A percentile compares a stretch with the other conserved stretches of the same genome.
Evolutionary conservation across 2,329 filamentous ascomycete genomes (phyloP).

Genomic region (Fusarium robinianum): DNA sequence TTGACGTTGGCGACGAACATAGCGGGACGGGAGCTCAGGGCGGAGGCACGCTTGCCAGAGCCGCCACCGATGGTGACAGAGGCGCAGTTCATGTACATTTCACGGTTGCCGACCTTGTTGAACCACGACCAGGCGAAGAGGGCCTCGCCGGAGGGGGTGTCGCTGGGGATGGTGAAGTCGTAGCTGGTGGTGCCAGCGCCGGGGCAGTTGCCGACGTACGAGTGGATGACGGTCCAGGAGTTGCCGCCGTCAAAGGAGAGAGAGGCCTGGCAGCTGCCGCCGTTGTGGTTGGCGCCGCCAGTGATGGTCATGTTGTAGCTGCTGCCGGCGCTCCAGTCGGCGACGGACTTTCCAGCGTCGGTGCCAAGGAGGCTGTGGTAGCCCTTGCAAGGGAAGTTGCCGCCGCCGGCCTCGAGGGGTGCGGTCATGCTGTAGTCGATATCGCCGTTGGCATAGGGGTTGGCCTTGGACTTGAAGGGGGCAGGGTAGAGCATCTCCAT

Average conservation of each 20-base stretch:
- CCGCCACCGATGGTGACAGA: conserved; percentile 62
- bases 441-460: conserved; percentile 50
- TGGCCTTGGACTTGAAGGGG: conserved; percentile 58
- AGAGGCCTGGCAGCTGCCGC: conserved; percentile 77
- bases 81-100: conserved; percentile 89
- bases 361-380: conserved; percentile 55
- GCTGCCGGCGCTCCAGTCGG: conserved; percentile 65
- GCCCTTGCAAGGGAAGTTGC: conserved; percentile 79
- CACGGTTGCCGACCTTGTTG: conserved; percentile 75
- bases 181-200: conserved; percentile 53
- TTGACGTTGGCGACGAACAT: conserved; percentile 74
- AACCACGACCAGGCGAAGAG: conserved; percentile 79
- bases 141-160: conserved; percentile 64
- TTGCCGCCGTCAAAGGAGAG: conserved; percentile 73
- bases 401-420: conserved; percentile 63
- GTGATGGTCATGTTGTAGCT: conserved; percentile 66
- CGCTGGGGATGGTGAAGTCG: conserved; percentile 67
- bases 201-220: conserved; percentile 61
- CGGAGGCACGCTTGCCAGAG: conserved; percentile 39
- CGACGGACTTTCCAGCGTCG: conserved; percentile 55
- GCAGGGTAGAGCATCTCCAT: conserved; percentile 60
- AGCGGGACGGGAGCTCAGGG: conserved; percentile 62
- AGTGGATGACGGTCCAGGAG: conserved; percentile 70
- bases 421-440: conserved; percentile 74
- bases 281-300: conserved; percentile 66